phyloP scores from a whole-genome alignment of 768 basidiomycete species.

The Russula ochroleuca region DNA sequence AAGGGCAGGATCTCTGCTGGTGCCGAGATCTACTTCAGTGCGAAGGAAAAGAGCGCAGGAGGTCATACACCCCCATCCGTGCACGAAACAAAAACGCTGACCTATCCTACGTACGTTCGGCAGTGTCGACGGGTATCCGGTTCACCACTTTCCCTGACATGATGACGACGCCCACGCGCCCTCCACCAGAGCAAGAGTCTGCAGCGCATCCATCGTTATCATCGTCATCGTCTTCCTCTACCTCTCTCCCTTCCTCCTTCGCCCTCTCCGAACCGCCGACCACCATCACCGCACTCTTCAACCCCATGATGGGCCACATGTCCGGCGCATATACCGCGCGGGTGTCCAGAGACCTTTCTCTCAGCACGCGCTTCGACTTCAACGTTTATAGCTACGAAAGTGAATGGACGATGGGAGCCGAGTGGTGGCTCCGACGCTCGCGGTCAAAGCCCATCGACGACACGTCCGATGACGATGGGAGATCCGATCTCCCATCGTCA shows the following conservation, averaged over 20 bases:
- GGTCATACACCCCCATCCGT: constrained; percentile 40
- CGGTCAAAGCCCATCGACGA: constrained; percentile 34
- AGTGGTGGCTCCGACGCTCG: constrained; percentile 86
- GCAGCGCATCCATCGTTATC: constrained; percentile 23
- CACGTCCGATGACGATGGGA: constrained; percentile 29
- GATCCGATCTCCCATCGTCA: constrained; percentile 28
- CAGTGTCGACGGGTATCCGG: constrained; percentile 91
- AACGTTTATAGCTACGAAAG: constrained; percentile 97
- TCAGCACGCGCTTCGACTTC: constrained; percentile 91
- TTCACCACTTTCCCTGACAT: constrained; percentile 89
- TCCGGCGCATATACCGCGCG: constrained; percentile 89
- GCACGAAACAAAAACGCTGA: not conserved
- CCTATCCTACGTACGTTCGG: not conserved
- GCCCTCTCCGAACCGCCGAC: constrained; percentile 75
- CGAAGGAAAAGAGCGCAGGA: constrained; percentile 88
- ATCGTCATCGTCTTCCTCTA: not conserved
- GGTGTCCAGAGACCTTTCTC: constrained; percentile 75
- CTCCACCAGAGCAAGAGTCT: constrained; percentile 37
- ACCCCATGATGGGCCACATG: constrained; percentile 94
- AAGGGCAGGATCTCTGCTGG: constrained; percentile 89
- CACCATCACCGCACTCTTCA: constrained; percentile 90
- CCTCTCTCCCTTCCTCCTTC: constrained; percentile 31
- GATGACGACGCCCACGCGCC: constrained; percentile 51
- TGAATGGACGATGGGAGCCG: constrained; percentile 92
- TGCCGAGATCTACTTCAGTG: constrained; percentile 90